A percentile compares a stretch with the other conserved stretches of the same genome.
These are phyloP conservation scores for Boletus subparvulus DNA, from an alignment of 768 basidiomycete genomes.

Conservation along the genomic window DNA sequence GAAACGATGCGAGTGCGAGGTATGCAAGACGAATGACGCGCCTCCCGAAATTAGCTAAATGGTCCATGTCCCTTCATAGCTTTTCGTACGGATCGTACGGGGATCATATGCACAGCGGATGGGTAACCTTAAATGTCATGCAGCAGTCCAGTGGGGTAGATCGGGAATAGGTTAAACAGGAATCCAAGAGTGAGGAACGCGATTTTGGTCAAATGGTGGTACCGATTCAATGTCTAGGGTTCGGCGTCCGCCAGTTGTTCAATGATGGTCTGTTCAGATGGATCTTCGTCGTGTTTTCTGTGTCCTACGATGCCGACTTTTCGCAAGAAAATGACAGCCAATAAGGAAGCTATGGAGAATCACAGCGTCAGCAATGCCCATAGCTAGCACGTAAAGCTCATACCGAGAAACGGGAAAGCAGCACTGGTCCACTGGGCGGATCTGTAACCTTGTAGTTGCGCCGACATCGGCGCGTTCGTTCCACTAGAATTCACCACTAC, in stretches of 20 bases:
- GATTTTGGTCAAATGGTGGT: background rate
- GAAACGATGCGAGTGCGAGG: background rate
- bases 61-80: background rate
- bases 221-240: conserved; percentile 4
- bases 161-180: background rate
- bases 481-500: conserved; percentile 30
- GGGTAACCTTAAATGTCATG: background rate
- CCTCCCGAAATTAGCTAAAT: background rate
- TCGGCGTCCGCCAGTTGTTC: conserved; percentile 1
- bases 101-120: background rate
- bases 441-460: conserved; percentile 54
- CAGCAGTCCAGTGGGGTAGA: background rate
- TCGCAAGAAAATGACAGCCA: conserved; percentile 39
- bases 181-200: background rate
- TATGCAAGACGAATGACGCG: background rate
- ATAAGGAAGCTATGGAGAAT: conserved; percentile 24
- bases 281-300: conserved; percentile 3
- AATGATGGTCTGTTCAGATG: conserved; percentile 25
- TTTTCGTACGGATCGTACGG: conserved; percentile 4
- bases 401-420: conserved; percentile 61
- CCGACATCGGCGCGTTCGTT: conserved; percentile 32
- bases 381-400: background rate
- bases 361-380: background rate
- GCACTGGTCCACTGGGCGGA: conserved; percentile 66
- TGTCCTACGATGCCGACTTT: conserved; percentile 43